These are phyloP conservation scores for Pezicula rhizophila DNA, from an alignment of 2,329 filamentous ascomycete species.

Conservation along the genomic window DNA sequence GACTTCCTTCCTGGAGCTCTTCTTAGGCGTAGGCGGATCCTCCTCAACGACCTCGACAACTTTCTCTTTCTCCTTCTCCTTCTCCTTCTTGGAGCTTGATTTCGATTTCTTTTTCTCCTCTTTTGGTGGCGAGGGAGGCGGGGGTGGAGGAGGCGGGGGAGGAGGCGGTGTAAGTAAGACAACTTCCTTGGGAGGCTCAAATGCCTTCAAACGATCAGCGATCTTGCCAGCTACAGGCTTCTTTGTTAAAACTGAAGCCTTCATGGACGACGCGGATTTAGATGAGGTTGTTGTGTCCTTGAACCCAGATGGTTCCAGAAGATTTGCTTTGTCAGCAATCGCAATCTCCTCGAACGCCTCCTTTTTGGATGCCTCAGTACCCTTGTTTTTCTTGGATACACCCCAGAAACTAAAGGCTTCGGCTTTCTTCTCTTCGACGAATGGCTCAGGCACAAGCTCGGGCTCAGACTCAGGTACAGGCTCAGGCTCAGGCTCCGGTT, in stretches of 20 bases:
- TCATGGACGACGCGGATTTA: conserved; percentile 34
- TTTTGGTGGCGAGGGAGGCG: conserved; percentile 32
- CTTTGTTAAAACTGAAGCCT: conserved; percentile 32
- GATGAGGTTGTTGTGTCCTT: conserved; percentile 37
- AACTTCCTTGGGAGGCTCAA: conserved; percentile 39
- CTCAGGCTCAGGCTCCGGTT: conserved; percentile 18
- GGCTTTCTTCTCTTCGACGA: conserved; percentile 16
- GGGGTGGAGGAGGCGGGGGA: conserved; percentile 30
- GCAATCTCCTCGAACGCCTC: conserved; percentile 38
- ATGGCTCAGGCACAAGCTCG: conserved; percentile 29
- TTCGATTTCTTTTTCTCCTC: conserved; percentile 37
- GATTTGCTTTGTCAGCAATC: conserved; percentile 43
- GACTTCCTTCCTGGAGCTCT: conserved; percentile 33
- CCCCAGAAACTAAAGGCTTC: conserved; percentile 53
- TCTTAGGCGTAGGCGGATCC: conserved; percentile 29
- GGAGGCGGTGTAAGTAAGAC: conserved; percentile 15
- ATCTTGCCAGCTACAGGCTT: conserved; percentile 47
- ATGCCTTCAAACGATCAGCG: conserved; percentile 50
- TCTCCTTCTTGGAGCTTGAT: conserved; percentile 31
- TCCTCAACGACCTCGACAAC: conserved; percentile 23
- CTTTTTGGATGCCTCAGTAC: conserved; percentile 29
- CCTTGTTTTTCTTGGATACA: conserved; percentile 37
- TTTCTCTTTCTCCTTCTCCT: conserved; percentile 25
- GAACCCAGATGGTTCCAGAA: conserved; percentile 38
- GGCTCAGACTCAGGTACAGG: conserved; percentile 10